Evolutionary conservation across 306 rosid species (phyloP).

Genomic region (Cotoneaster glaucophyllus): DNA sequence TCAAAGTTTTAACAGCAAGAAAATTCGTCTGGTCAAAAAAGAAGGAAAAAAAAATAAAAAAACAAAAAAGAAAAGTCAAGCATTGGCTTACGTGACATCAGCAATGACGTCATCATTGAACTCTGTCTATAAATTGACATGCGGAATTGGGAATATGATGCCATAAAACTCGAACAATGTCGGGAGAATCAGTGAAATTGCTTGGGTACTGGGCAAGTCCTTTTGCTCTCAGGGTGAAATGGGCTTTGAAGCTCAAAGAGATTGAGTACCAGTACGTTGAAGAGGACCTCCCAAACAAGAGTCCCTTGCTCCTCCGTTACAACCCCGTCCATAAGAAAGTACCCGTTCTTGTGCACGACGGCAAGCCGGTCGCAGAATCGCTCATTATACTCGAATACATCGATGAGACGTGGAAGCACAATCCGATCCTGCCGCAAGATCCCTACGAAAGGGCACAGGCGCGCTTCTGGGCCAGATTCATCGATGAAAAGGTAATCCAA

Average conservation of each 20-base stretch:
- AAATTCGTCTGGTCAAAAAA: too few relatives aligned
- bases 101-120: not conserved
- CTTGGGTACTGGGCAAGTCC: constrained; percentile 45
- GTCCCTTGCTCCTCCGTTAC: constrained; percentile 33
- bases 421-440: constrained; percentile 36
- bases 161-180: constrained; percentile 1
- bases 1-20: not conserved
- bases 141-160: not conserved
- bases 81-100: not conserved
- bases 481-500: constrained; percentile 33
- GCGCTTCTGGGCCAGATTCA: constrained; percentile 40
- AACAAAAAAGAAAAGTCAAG: not conserved
- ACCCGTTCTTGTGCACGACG: constrained; percentile 42
- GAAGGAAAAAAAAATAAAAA: too few relatives aligned
- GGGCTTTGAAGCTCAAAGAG: constrained; percentile 39
- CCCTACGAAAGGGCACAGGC: constrained; percentile 40
- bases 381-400: constrained; percentile 37
- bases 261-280: constrained; percentile 28
- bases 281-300: constrained; percentile 35
- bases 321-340: constrained; percentile 37
- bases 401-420: constrained; percentile 39
- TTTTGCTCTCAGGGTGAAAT: constrained; percentile 22
- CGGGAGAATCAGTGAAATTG: constrained; percentile 25
- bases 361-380: constrained; percentile 40
- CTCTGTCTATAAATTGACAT: not conserved